A percentile compares a stretch with the other conserved stretches of the same genome.
Conservation (phyloP, 352 stramenopile genomes). For the Pseudoperonospora humuli region DNA sequence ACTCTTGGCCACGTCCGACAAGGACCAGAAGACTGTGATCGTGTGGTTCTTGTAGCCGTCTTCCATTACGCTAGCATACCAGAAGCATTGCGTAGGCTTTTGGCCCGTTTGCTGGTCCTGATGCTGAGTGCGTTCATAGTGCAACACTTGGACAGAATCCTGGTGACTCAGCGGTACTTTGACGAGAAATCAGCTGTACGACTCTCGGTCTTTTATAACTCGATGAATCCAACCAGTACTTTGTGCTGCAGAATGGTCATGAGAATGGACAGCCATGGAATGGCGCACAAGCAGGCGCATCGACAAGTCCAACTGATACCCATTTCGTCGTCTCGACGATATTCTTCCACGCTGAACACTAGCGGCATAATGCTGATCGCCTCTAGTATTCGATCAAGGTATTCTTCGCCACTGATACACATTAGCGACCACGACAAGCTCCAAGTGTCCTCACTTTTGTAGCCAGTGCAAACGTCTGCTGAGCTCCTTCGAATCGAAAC, state of each 20-base stretch:
- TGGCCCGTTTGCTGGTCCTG: constrained; percentile 65
- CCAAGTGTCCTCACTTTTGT: constrained; percentile 39
- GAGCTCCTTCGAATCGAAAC: constrained; percentile 64
- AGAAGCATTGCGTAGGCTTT: constrained; percentile 35
- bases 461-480: constrained; percentile 50
- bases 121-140: constrained; percentile 64
- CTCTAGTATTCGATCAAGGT: constrained; percentile 44
- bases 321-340: constrained; percentile 68
- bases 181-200: constrained; percentile 49
- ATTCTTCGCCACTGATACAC: constrained; percentile 33
- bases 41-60: constrained; percentile 77
- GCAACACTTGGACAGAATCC: constrained; percentile 63
- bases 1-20: constrained; percentile 66
- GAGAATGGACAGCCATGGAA: too few relatives aligned
- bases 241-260: too few relatives aligned
- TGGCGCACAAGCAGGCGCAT: too few relatives aligned
- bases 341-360: constrained; percentile 67
- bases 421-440: not conserved
- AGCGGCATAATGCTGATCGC: constrained; percentile 59
- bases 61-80: constrained; percentile 44
- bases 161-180: constrained; percentile 55
- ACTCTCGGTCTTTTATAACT: constrained; percentile 49
- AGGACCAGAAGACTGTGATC: constrained; percentile 85
- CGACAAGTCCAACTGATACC: constrained; percentile 64
- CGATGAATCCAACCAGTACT: constrained; percentile 57